Percentiles rank a stretch among this genome's conserved stretches.
Conservation (phyloP, 345 rosid genomes). For the Sapria himalayana region DNA sequence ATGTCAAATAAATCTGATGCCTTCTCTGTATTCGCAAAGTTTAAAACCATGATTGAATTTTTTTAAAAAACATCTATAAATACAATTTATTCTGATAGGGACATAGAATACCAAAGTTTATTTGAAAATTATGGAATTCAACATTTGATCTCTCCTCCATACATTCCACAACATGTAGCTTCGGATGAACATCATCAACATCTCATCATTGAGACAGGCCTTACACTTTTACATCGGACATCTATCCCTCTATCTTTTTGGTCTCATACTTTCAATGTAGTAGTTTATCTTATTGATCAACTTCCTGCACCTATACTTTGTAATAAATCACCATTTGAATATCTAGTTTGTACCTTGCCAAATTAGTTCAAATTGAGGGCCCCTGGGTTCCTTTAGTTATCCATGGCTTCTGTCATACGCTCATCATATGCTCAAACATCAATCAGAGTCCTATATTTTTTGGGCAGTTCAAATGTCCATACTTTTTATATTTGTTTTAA, state of each 20-base stretch:
- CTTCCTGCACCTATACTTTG: not conserved
- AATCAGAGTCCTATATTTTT: conserved; percentile 2
- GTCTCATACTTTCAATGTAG: not conserved
- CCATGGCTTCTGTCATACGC: not conserved
- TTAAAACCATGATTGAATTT: too few species aligned
- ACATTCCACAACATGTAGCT: not conserved
- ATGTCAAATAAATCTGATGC: not conserved
- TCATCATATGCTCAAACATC: not conserved
- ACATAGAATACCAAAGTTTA: not conserved
- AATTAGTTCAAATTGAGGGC: not conserved
- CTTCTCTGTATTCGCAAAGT: not conserved
- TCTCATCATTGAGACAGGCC: not conserved
- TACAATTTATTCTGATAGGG: not conserved
- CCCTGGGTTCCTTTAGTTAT: not conserved
- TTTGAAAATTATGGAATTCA: not conserved
- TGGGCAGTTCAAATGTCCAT: too few species aligned
- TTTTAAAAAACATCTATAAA: not conserved
- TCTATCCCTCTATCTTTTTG: not conserved
- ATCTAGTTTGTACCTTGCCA: not conserved
- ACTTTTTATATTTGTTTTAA: too few species aligned
- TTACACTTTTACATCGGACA: not conserved
- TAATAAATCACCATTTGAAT: not conserved
- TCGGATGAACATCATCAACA: too few species aligned
- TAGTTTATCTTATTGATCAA: not conserved
- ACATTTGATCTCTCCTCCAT: not conserved